These are phyloP conservation scores for Paratrimastix pyriformis DNA, from an alignment of 78 protist genomes.

Conservation along the genomic window DNA sequence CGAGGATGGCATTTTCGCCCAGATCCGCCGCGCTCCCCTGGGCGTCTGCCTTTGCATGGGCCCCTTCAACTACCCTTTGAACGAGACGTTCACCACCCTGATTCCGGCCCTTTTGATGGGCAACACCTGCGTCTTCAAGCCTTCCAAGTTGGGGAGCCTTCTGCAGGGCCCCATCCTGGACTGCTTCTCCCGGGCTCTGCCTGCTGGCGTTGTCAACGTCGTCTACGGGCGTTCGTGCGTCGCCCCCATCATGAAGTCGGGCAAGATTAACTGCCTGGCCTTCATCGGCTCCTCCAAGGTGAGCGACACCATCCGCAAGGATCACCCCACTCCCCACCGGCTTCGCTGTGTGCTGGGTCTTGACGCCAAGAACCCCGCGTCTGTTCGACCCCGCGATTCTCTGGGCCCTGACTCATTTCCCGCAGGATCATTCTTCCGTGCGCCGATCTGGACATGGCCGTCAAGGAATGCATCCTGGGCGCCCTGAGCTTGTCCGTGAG, in stretches of 20 bases:
- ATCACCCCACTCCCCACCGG: not conserved
- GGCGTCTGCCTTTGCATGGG: constrained; percentile 28
- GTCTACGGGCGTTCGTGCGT: constrained; percentile 21
- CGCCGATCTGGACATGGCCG: constrained; percentile 29
- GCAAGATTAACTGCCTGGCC: constrained; percentile 29
- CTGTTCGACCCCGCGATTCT: too few relatives aligned
- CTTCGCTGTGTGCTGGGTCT: constrained; percentile 15
- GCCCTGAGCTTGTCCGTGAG: constrained; percentile 7
- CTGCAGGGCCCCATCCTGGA: constrained; percentile 8
- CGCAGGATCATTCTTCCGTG: not conserved
- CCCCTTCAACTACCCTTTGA: constrained; percentile 42
- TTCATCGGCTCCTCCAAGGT: constrained; percentile 35
- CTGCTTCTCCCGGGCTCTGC: constrained; percentile 4
- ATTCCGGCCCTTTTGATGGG: constrained; percentile 45
- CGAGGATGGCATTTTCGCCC: constrained; percentile 10
- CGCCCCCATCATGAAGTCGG: constrained; percentile 27
- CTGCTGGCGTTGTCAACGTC: constrained; percentile 30
- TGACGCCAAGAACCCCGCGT: constrained; percentile 17
- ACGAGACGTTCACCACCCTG: constrained; percentile 31
- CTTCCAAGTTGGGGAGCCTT: not conserved
- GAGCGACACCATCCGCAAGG: not conserved
- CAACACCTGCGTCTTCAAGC: constrained; percentile 24
- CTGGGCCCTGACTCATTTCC: too few relatives aligned
- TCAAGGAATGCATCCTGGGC: constrained; percentile 29
- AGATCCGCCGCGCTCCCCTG: constrained; percentile 20